Base-by-base conservation (phyloP, 1,284 basidiomycete genomes). In the Heliocybe sulcata region DNA sequence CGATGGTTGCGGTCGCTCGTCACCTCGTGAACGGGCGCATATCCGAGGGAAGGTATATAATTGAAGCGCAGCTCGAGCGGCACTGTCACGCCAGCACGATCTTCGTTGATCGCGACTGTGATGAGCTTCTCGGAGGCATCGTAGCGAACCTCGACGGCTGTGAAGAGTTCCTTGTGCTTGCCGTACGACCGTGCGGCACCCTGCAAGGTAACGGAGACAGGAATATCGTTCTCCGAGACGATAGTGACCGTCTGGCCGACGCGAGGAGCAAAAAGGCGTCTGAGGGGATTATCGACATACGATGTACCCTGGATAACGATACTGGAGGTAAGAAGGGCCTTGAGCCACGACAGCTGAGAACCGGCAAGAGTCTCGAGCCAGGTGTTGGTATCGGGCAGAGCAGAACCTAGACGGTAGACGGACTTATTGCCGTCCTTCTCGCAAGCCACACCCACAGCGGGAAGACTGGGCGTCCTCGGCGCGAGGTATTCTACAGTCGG, bases 291-390 rank as follows among this genome's bases (percentile, higher is more conserved):
- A 67, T 92, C 85, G 60, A 95, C 75, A 72, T 94, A 96, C 3
- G 81, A 79, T 2, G 77, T 76, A 47, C 92, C 94, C 67, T 93
- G 94, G 22, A 95, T 86, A 60, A 98, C 82, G 59, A 85, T 94
- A 55, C 82, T 77, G 25, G 90, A 90, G 4, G 85, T 85, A 57
- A 97, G 73, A 52, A 97, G 80, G 14, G 96, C 96, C 53, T 88
- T 81, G 51, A 96, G 77, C 96, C 96, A 98, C 67, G 77, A 83
- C 58, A 94, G 78, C 58, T 85, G 74, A 47, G 83, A 72, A 23
- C 95, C 96, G 53, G 92, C 92, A 54, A 99, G 78, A 50, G 78
- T 76, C 64, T 93, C 87, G 54, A 98, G 80, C 95, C 96, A 99
- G 35, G 81, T 77, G 1, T 81, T 72, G 1, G 77, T 65, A 16